phyloP scores from a whole-genome alignment of 805 yeast genomes.

The Candida awuae region DNA sequence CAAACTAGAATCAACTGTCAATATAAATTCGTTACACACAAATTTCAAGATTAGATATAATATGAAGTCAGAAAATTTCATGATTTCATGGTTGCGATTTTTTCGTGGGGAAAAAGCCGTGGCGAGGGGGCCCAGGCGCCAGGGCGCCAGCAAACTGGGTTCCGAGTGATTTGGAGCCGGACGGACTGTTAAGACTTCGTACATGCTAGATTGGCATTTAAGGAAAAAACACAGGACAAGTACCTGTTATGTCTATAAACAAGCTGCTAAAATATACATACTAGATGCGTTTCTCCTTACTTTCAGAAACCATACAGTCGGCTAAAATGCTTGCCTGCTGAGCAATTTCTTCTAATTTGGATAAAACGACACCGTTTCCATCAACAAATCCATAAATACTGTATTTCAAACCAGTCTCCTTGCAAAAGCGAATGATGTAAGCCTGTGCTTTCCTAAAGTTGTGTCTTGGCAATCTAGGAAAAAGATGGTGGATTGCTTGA shows the following conservation, averaged over 20 bases:
- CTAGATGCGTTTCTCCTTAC: neutral
- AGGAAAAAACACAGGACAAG: no score
- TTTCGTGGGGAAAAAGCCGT: no score
- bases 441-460: slow-evolving; percentile 73
- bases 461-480: slow-evolving; percentile 85
- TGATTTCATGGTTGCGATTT: no score
- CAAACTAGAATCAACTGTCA: no score
- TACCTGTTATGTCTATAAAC: neutral
- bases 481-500: slow-evolving; percentile 84
- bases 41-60: no score
- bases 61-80: no score
- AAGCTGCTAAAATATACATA: neutral
- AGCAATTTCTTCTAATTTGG: slow-evolving; percentile 64
- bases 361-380: slow-evolving; percentile 68
- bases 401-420: slow-evolving; percentile 67
- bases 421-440: slow-evolving; percentile 63
- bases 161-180: no score
- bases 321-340: slow-evolving; percentile 69
- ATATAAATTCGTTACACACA: no score
- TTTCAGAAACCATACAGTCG: slow-evolving; percentile 50
- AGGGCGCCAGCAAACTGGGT: no score
- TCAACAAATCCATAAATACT: slow-evolving; percentile 76
- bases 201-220: no score
- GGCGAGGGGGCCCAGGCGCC: no score
- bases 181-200: no score